A percentile compares a stretch with the other conserved stretches of the same genome.
Conservation (phyloP, 805 yeast genomes). For the Candida qinlingensis region DNA sequence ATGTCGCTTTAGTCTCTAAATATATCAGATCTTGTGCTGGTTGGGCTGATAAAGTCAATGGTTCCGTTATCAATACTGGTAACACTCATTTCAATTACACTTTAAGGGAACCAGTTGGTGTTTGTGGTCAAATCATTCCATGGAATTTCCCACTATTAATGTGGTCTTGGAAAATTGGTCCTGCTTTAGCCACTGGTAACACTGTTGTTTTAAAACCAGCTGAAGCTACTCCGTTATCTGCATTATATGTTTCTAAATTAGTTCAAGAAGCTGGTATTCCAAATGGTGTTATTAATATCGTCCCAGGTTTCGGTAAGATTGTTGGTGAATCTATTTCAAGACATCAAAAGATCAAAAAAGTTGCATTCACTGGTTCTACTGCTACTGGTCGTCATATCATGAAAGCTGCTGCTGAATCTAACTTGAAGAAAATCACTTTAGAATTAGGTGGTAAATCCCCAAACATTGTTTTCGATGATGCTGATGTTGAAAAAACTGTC, state of each 20-base stretch:
- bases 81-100: slow-evolving; percentile 57
- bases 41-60: slow-evolving; percentile 66
- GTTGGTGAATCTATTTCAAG: slow-evolving; percentile 68
- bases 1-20: slow-evolving; percentile 62
- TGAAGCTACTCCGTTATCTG: slow-evolving; percentile 82
- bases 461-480: slow-evolving; percentile 81
- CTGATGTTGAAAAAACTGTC: slow-evolving; percentile 71
- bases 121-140: slow-evolving; percentile 84
- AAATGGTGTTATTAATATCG: slow-evolving; percentile 72
- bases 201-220: slow-evolving; percentile 82
- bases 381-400: slow-evolving; percentile 80
- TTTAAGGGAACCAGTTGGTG: slow-evolving; percentile 81
- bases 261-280: slow-evolving; percentile 77
- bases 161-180: slow-evolving; percentile 85
- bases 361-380: slow-evolving; percentile 88
- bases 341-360: slow-evolving; percentile 67
- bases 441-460: slow-evolving; percentile 98
- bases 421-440: slow-evolving; percentile 84
- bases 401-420: slow-evolving; percentile 73
- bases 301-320: slow-evolving; percentile 75
- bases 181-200: slow-evolving; percentile 83
- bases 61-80: slow-evolving; percentile 57
- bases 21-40: slow-evolving; percentile 84
- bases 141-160: slow-evolving; percentile 91
- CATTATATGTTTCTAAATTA: slow-evolving; percentile 60